Conservation (phyloP, 805 yeast genomes). For the Candida vaughaniae region DNA sequence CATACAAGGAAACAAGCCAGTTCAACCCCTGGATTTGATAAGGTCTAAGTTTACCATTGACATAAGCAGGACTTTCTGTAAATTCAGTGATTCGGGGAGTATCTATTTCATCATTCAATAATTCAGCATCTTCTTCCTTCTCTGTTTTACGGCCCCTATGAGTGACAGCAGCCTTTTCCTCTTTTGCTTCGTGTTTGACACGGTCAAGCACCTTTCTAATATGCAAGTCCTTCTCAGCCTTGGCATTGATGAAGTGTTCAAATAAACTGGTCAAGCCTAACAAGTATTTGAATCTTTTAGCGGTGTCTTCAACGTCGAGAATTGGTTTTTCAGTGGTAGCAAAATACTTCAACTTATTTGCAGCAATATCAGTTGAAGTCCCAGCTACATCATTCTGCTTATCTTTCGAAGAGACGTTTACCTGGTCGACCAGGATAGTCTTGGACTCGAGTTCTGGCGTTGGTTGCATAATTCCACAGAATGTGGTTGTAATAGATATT, state of each 20-base stretch:
- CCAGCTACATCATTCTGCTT: neutral
- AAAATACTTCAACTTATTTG: constrained; percentile 27
- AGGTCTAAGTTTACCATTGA: constrained; percentile 62
- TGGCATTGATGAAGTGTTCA: constrained; percentile 64
- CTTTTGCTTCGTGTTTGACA: constrained; percentile 16
- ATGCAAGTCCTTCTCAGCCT: constrained; percentile 59
- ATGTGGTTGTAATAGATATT: no score
- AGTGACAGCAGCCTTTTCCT: constrained; percentile 22
- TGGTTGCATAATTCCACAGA: no score
- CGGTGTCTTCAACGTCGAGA: constrained; percentile 58
- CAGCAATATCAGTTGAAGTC: constrained; percentile 7
- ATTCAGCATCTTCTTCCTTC: constrained; percentile 93
- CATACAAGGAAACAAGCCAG: constrained; percentile 70
- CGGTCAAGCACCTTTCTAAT: constrained; percentile 52
- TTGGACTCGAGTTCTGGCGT: no score
- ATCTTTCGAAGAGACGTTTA: no score
- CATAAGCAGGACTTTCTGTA: constrained; percentile 49
- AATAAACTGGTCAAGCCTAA: constrained; percentile 65
- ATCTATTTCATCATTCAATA: constrained; percentile 76
- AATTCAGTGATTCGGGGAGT: constrained; percentile 43
- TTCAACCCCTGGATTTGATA: constrained; percentile 81
- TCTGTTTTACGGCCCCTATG: constrained; percentile 81
- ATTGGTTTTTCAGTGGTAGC: constrained; percentile 31
- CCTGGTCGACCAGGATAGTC: no score
- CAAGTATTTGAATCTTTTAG: constrained; percentile 65